Base-by-base conservation (phyloP, 1,284 basidiomycete genomes). In the Erythrobasidium hasegawianum region DNA sequence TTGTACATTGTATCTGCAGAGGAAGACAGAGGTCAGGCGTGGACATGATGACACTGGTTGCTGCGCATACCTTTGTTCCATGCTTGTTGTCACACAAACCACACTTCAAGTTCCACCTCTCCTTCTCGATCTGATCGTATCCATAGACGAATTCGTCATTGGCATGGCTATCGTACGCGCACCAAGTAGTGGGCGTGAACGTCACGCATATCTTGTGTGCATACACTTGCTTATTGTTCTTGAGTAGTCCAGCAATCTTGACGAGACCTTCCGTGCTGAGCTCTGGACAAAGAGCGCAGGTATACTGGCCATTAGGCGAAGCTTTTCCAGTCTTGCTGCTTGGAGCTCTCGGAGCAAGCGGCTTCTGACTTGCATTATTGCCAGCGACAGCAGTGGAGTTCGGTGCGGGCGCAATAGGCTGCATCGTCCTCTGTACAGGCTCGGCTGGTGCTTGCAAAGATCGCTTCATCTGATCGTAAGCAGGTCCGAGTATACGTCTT, bases 101-200 rank as follows among this genome's bases (percentile, higher is more conserved):
- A 81, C 86, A 70, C 73, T 94, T 92, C 78, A 96, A 75, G 73
- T 86, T 87, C 93, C 93, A 97, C 29, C 93, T 81, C 74, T 89
- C 93, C 75, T 86, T 90, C 22, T 88, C 87, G 69, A 96, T 89
- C 2, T 82, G 85, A 73, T 90, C 88, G 27, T 90, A 86, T 2
- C 90, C 90, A 72, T 87, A 86, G 1, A 93, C 85, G 40, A 85
- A 80, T 66, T 80, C 75, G 54, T 84, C 71, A 75, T 82, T 59
- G 62, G 64, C 69, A 24, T 26, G 54, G 3, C 54, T 62, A 49
- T 72, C 70, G 14, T 38, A 24, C 40, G 69, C 72, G 47, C 73
- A 73, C 74, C 72, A 76, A 2, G 72, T 75, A 29, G 72, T 70
- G 18, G 72, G 73, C 64, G 71, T 69, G 47, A 50, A 68, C 1